Evolutionary conservation across 768 basidiomycete species (phyloP), one percentile per base, ranked within the genome.

Genomic region (Mycena polygramma): DNA sequence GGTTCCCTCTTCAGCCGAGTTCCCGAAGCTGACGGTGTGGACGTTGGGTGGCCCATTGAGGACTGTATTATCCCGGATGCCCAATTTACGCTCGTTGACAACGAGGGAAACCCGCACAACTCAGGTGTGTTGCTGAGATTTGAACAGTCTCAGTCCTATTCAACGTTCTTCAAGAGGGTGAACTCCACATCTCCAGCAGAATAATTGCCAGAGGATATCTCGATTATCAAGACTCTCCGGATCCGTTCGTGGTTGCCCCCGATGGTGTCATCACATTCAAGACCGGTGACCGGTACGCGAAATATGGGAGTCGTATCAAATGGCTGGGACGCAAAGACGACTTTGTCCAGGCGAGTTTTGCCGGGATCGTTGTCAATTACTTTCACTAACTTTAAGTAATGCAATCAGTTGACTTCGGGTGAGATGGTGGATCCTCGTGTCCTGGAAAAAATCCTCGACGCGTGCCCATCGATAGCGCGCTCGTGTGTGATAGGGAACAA

Each of bases 321-420:
- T 82, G 81, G 81, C 77, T 75, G 24, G 81, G 81, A 20, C 77
- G 81, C 14, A 81, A 78, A 55, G 79, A 80, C 36, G 81, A 82
- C 58, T 82, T 77, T 43, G 78, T 82, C 37, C 75, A 78, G 61
- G 81, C 79, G 17, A 22, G 76, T 64, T 19, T 43, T 15, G n/a
- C n/a, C n/a, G n/a, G n/a, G n/a, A n/a, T n/a, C n/a, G n/a, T n/a
- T n/a, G n/a, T n/a, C n/a, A n/a, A n/a, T n/a, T n/a, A n/a, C n/a
- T n/a, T n/a, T n/a, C n/a, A n/a, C n/a, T n/a, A n/a, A n/a, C n/a
- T n/a, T n/a, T n/a, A n/a, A n/a, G n/a, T n/a, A n/a, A n/a, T n/a
- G n/a, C 41, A 1, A 30, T 35, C 45, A 82, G 81, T 75, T 82
- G 77, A 73, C 68, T 48, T 80, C 79, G 13, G 80, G 80, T 43